Conservation (phyloP, 1,139 yeast species). For the Sugiyamaella xylanicola region DNA sequence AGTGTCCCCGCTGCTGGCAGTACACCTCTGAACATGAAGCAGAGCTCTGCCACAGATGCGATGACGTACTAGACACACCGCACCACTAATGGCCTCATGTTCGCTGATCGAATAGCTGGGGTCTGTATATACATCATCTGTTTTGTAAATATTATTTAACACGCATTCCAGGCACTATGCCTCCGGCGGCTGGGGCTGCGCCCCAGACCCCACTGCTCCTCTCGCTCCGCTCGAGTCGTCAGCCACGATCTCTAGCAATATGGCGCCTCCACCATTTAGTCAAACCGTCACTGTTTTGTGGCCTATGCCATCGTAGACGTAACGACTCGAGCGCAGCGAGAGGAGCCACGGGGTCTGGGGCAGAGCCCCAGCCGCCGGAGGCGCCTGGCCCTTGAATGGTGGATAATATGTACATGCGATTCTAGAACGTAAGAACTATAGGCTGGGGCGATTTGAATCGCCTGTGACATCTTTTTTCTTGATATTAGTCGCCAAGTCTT, state of each 20-base stretch:
- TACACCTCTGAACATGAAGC: conserved; percentile 56
- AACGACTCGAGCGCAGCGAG: not conserved
- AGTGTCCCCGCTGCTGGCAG: conserved; percentile 97
- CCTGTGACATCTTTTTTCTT: conserved; percentile 14
- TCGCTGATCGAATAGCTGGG: not conserved
- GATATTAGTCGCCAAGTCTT: conserved; percentile 2
- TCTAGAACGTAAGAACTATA: no score
- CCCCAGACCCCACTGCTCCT: no score
- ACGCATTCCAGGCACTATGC: no score
- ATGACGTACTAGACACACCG: conserved; percentile 6
- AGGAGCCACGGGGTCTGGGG: not conserved
- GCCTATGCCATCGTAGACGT: no score
- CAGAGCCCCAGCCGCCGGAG: not conserved
- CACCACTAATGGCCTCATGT: not conserved
- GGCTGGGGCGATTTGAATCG: conserved; percentile 13
- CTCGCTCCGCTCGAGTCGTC: no score
- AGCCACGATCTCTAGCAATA: no score
- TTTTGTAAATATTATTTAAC: no score
- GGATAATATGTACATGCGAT: no score
- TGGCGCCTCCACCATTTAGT: no score
- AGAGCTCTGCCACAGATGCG: conserved; percentile 64
- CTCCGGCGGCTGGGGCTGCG: no score
- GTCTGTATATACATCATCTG: not conserved
- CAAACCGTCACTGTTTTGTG: no score
- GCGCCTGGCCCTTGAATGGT: no score